These are phyloP conservation scores for Cystobasidium ongulense DNA, from an alignment of 768 basidiomycete species.

Conservation along the genomic window DNA sequence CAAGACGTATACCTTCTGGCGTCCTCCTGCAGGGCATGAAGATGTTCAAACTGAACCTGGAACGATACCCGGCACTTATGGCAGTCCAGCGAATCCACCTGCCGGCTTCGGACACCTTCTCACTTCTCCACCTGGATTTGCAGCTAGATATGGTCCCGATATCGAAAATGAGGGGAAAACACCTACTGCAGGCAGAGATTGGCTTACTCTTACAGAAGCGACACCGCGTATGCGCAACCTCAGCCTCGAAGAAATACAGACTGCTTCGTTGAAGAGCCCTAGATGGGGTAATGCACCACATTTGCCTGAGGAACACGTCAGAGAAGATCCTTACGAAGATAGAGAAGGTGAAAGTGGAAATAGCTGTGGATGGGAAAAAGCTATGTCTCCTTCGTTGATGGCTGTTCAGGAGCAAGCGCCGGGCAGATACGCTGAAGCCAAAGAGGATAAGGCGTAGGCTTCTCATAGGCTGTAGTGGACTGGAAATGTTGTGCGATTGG, in stretches of 20 bases:
- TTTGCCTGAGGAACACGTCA: background rate
- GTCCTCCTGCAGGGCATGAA: conserved; percentile 26
- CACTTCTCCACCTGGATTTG: background rate
- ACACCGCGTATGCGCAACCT: conserved; percentile 22
- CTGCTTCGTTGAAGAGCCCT: background rate
- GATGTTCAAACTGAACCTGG: conserved; percentile 21
- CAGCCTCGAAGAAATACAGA: conserved; percentile 12
- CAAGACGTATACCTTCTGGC: conserved; percentile 33
- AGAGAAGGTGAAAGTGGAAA: conserved; percentile 7
- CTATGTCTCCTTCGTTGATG: background rate
- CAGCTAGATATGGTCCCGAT: background rate
- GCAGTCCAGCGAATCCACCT: conserved; percentile 20
- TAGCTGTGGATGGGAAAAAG: conserved; percentile 13
- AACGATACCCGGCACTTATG: conserved; percentile 19
- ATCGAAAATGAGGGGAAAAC: background rate
- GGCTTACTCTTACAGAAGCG: conserved; percentile 4
- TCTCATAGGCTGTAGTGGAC: no score
- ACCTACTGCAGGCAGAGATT: background rate
- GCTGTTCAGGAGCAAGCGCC: background rate
- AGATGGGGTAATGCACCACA: conserved; percentile 5
- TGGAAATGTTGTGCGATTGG: no score
- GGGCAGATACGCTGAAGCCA: background rate
- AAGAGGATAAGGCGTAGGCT: background rate
- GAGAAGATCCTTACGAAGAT: background rate
- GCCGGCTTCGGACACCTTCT: background rate